Conservation (phyloP, 2,329 filamentous ascomycete genomes). For the Fusarium xyrophilum region DNA sequence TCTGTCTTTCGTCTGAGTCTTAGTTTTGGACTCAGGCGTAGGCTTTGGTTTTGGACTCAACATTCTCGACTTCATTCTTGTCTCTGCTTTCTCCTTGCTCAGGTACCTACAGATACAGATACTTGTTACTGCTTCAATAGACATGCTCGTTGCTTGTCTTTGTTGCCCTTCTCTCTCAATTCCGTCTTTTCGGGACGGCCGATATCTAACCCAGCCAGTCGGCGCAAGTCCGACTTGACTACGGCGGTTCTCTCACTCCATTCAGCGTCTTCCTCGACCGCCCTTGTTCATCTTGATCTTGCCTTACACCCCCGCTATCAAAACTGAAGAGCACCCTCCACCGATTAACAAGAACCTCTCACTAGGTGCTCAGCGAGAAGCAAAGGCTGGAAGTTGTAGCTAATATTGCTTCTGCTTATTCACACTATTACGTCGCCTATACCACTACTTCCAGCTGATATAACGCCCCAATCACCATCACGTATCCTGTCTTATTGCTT, state of each 20-base stretch:
- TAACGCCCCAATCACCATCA: conserved; percentile 31
- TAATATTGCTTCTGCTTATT: conserved; percentile 22
- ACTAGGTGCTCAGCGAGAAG: conserved; percentile 22
- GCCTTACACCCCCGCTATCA: conserved; percentile 32
- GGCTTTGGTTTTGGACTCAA: conserved; percentile 7
- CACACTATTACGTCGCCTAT: conserved; percentile 10
- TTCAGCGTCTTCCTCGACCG: conserved; percentile 27
- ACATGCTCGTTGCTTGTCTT: conserved; percentile 23
- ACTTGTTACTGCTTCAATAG: conserved; percentile 21
- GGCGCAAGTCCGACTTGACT: conserved; percentile 36
- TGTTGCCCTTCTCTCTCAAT: conserved; percentile 37
- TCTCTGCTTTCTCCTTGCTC: conserved; percentile 23
- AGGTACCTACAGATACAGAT: conserved; percentile 17
- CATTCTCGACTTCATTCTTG: conserved; percentile 17
- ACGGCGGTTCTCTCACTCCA: conserved; percentile 26
- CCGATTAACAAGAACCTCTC: conserved; percentile 30
- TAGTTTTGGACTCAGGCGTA: conserved; percentile 4
- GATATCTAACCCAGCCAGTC: conserved; percentile 36
- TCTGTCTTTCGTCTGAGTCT: conserved; percentile 10
- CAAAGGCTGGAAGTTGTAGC: conserved; percentile 27
- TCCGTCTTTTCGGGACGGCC: conserved; percentile 37
- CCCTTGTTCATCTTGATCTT: conserved; percentile 31
- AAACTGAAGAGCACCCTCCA: conserved; percentile 9
- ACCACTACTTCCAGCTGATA: conserved; percentile 26
- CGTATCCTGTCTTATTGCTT: conserved; percentile 41